Evolutionary conservation across 495 filamentous ascomycete species (phyloP).

Genomic region (Schizothecium vesticola): DNA sequence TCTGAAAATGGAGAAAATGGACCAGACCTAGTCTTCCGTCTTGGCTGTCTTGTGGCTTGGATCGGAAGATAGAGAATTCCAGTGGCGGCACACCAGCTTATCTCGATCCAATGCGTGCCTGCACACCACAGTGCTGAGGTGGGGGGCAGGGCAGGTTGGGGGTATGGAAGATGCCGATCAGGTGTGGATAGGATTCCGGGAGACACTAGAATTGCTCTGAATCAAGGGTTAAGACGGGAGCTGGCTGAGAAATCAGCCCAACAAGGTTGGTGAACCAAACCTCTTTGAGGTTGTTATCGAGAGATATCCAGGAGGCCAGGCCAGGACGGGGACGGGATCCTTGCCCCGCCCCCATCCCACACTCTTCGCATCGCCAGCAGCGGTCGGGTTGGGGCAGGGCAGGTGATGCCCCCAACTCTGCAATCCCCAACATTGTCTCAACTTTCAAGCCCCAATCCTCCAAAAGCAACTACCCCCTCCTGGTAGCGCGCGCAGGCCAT

Average conservation of each 20-base stretch:
- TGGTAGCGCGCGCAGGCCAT: background rate
- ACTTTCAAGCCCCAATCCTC: background rate
- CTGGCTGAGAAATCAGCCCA: background rate
- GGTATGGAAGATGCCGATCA: background rate
- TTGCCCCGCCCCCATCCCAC: background rate
- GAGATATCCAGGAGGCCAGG: background rate
- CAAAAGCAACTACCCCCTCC: conserved; percentile 14
- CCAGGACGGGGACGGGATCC: background rate
- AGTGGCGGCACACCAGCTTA: background rate
- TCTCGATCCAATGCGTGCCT: background rate
- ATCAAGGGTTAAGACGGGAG: background rate
- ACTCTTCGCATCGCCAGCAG: background rate
- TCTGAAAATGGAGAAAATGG: background rate
- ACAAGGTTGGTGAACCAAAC: background rate
- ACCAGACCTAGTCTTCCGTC: background rate
- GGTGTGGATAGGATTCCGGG: background rate
- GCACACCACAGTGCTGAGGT: background rate
- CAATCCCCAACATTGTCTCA: background rate
- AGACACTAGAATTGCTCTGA: background rate
- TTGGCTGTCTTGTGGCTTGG: background rate
- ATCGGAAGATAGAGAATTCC: background rate
- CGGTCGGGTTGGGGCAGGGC: background rate
- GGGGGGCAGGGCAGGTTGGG: background rate
- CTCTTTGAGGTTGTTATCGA: background rate
- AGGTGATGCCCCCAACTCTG: background rate